Evolutionary conservation across 129 eudicot genomes (phyloP), one percentile per base, ranked within the genome.

Genomic region (Flaveria robusta): DNA sequence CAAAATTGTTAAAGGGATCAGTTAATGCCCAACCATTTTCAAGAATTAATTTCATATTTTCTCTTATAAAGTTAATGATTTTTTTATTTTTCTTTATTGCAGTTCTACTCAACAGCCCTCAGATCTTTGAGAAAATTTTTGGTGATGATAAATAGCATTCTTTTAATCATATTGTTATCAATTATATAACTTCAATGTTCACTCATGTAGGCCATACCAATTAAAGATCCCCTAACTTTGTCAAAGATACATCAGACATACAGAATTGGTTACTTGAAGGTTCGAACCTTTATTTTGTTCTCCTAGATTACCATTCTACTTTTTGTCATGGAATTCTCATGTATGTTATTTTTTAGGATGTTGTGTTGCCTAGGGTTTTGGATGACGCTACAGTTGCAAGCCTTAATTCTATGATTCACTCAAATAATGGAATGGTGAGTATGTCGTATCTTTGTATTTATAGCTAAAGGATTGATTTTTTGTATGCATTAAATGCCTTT

Each of bases 211-310:
- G 97, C 90, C 15, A 88, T 93, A 82, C 97, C 98, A 23, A 93
- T 93, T 60, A 93, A 88, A 84, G 98, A 93, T 76, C 89, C 92
- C 27, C 72, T 86, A 58, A 92, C 87, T 37, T 81, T 90, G 52
- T 88, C 98, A 16, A 93, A 87, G 91, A 88, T 93, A 79, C 98
- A 93, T 70, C 98, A 90, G 77, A 90, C 97, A 31, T 93, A 90
- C 86, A 85, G 93, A 90, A 77, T 93, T 56, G 86, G 91, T 37
- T 93, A 93, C 85, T 50, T 93, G 68, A 93, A 90, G 98, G 98
- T 90, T 74, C 71, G 29, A 59, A 76, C 20, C 19, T 65, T 64
- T 54, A 39, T 68, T 46, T 51, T 66, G 20, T 14, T 16, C 47
- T 14, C 13, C 47, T 62, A 14, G 3, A 71, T 58, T 56, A 26